Base-by-base conservation (phyloP, 208 protist genomes). In the Acanthamoeba divionensis region DNA sequence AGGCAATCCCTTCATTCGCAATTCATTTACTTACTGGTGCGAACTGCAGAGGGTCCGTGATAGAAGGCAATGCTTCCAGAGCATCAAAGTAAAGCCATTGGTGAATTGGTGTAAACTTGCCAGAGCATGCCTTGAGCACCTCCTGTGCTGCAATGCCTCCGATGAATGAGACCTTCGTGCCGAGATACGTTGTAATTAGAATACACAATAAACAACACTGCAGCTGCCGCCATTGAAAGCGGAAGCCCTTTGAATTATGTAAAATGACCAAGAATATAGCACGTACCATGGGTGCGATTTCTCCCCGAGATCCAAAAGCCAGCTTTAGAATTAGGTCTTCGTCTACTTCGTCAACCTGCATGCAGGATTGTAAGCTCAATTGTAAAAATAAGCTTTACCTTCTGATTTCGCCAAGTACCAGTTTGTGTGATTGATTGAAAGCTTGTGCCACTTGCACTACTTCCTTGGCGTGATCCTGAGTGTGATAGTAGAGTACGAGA, bases 91-190 rank as follows among this genome's bases (percentile, higher is more conserved):
- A 98, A 15, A 95, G 15, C 7, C 66, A 92, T 63, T 94, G 98
- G 36, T 96, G 90, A 15, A 99, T 90, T 7, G 98, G 98, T 0
- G 93, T 96, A 92, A 98, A 99, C 95, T 99, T 99, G 50, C 97
- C 97, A 97, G 13, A 57, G 50, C 66, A 69, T 10, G 92, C 83
- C 94, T 99, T 99, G 55, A 99, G 91, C 41, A 96, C 94, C 90
- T 99, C 98, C 94, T 99, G 98, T 26, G 97, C 95, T 5, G 96
- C 97, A 82, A 99, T 96, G 75, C 92, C 92, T 83, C 92, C 92
- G 52, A 92, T 47, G 62, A 98, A 94, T 8, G 97, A 95, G 4
- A 96, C 96, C 79, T 87, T n/a, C 21, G n/a, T 57, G 24, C 26
- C 12, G 44, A 36, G 62, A 0, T 66, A 18, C 8, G 12, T 29